Evolutionary conservation across 2,329 filamentous ascomycete species (phyloP).

Genomic region (Aureobasidium melanogenum): DNA sequence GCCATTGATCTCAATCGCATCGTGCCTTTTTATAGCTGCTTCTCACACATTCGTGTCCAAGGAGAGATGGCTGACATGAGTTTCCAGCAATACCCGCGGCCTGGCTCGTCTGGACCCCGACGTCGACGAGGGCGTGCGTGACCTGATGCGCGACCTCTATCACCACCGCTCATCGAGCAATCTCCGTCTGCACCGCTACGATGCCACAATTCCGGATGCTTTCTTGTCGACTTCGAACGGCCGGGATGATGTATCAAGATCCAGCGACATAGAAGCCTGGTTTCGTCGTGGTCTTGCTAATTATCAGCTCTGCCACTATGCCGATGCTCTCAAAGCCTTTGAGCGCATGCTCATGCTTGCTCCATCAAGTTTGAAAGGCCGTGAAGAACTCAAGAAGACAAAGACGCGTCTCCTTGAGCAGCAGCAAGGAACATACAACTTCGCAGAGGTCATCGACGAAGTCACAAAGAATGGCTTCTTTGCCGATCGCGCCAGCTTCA

Average conservation of each 20-base stretch:
- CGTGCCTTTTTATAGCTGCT: not conserved
- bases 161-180: constrained; percentile 20
- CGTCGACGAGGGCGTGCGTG: not conserved
- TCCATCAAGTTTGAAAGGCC: constrained; percentile 14
- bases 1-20: not conserved
- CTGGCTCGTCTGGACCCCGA: not conserved
- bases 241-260: not conserved
- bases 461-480: not conserved
- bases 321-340: constrained; percentile 11
- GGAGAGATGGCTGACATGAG: not conserved
- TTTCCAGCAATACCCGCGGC: not conserved
- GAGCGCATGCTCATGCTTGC: constrained; percentile 9
- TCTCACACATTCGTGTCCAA: not conserved
- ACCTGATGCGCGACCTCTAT: constrained; percentile 14
- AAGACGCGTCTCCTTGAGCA: constrained; percentile 16
- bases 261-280: constrained; percentile 17
- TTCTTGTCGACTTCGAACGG: constrained; percentile 9
- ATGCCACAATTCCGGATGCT: constrained; percentile 17
- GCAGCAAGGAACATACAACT: constrained; percentile 18
- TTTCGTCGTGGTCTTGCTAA: constrained; percentile 19
- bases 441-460: constrained; percentile 14
- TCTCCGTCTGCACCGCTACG: constrained; percentile 16
- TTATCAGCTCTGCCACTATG: constrained; percentile 19
- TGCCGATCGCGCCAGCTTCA: constrained; percentile 19
- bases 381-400: constrained; percentile 11